Base-by-base conservation (phyloP, 169 alveolate genomes). In the Plasmodium reichenowi region DNA sequence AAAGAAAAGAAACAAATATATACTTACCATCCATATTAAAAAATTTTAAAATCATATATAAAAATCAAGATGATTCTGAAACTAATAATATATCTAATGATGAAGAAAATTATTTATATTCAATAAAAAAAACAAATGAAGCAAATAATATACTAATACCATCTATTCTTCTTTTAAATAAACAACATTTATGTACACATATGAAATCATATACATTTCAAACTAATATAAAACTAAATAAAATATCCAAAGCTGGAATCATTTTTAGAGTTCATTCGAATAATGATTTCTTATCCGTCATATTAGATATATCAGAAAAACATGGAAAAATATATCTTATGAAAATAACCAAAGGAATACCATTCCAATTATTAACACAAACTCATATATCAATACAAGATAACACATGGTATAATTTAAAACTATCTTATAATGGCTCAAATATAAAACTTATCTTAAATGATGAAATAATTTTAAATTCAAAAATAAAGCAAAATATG, bases 331-430 rank as follows among this genome's bases (percentile, higher is more conserved):
- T 86, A 29, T 86, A 86, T 86, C 76, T 86, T 52, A 45, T 86
- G 38, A 86, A 86, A 86, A 86, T 86, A 17, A 47, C 71, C 12
- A 72, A 86, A 20, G 92, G 92, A 59, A 72, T 86, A 59, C 92
- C 92, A 12, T 86, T 71, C 58, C 92, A 86, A 48, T 74, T 86
- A 72, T 47, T 43, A 38, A 58, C 92, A 72, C 68, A 86, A 45
- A 86, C 92, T 38, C 85, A 86, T 43, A 72, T 86, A 73, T 87
- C 92, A 47, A 71, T 86, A 15, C 17, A 50, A n/a, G 56, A 62
- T 2, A 32, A 86, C 7, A 20, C 58, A 12, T 86, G 92, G 92
- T 64, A 59, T 74, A 72, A 86, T 62, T 58, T 86, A 71, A 59
- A 17, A 54, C 13, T 86, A 12, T 47, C 58, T 9, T 86, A 71